Evolutionary conservation across 805 yeast genomes (phyloP).

Genomic region (Kazachstania kunashirensis): DNA sequence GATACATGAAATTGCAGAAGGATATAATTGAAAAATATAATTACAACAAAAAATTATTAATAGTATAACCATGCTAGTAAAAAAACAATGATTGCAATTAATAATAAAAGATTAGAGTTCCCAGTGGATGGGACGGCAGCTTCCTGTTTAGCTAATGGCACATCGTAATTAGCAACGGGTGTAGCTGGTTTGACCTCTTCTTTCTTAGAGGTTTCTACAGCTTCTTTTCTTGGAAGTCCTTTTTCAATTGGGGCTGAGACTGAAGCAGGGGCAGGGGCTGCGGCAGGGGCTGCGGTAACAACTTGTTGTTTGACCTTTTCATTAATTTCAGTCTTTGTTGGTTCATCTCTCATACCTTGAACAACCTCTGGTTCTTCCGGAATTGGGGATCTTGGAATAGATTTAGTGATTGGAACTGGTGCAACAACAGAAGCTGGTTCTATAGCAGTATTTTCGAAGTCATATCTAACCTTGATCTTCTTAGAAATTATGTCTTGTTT

Average conservation of each 20-base stretch:
- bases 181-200: no score
- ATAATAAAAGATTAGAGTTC: conserved; percentile 41
- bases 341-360: background rate
- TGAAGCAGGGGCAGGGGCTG: background rate
- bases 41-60: no score
- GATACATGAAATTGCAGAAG: no score
- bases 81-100: conserved; percentile 46
- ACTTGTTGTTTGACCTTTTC: background rate
- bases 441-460: background rate
- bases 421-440: conserved; percentile 10
- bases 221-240: no score
- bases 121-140: conserved; percentile 32
- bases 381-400: no score
- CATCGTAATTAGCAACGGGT: conserved; percentile 11
- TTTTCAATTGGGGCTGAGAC: background rate
- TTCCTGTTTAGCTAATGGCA: conserved; percentile 6
- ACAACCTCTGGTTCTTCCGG: conserved; percentile 6
- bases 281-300: background rate
- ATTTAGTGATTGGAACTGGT: conserved; percentile 1
- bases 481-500: conserved; percentile 46
- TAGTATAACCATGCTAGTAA: conserved; percentile 65
- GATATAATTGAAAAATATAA: no score
- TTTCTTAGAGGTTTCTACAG: no score
- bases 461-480: conserved; percentile 55
- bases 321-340: background rate